Base-by-base conservation (phyloP, 225 moss, liverwort and hornwort species). In the Sphagnum contortum region DNA sequence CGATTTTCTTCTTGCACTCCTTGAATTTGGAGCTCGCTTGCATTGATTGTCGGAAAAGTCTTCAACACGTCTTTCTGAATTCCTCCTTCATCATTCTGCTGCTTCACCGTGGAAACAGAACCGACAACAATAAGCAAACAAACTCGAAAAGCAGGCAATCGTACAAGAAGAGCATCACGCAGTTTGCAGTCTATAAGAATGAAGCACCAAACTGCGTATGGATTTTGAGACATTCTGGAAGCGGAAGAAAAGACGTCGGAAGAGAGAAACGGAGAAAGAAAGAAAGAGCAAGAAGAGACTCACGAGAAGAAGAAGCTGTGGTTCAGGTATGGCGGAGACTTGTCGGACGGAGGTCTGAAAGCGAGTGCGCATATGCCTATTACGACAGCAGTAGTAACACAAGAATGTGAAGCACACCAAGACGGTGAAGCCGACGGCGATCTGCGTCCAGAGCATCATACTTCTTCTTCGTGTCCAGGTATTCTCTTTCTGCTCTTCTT, bases 301-400 rank as follows among this genome's bases (percentile, higher is more conserved):
- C 80, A 80, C 46, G 29, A 29, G 29, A 29, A 29, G 29, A 29
- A 29, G 29, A 29, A 29, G 29, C 29, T 29, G 29, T 29, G 64
- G 61, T 46, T 69, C 72, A 54, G 61, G 48, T 52, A 75, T 77
- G 48, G 75, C 65, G 55, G 78, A 71, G 57, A 80, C 71, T 46
- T 80, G 73, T 80, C 78, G 84, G 66, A 78, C 73, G 61, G 78
- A 69, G n/a, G 80, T 71, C 45, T 77, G 71, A 44, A 77, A 63
- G 29, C 29, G 29, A 45, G 69, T 70, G 8, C 84, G 77, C 57
- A 75, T 45, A 66, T 76, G 75, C 51, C 78, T 73, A 61, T 73
- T 81, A 57, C 84, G 84, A 29, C 29, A 29, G 80, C 84, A 84
- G n/a, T 80, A 84, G 53, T 84, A 84, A 69, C 64, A 73, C 66